phyloP scores from a whole-genome alignment of 2,329 filamentous ascomycete genomes.

The Huntiella omanensis region DNA sequence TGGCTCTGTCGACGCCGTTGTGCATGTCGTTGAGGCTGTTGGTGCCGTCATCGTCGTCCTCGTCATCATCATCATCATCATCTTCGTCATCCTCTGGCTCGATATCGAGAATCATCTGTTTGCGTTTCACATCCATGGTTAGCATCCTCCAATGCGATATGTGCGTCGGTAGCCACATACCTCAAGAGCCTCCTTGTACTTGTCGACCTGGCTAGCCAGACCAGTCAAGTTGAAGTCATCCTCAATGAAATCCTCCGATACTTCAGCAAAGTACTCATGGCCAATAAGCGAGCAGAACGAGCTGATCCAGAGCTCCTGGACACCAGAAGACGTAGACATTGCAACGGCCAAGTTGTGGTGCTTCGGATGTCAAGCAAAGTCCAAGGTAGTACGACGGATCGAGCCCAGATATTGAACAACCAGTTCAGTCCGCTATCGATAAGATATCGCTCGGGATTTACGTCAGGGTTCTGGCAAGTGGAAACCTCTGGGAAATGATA shows the following conservation, averaged over 20 bases:
- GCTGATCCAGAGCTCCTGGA: constrained; percentile 86
- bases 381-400: background rate
- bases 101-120: constrained; percentile 87
- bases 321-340: constrained; percentile 43
- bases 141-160: constrained; percentile 9
- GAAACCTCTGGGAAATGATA: too few species aligned
- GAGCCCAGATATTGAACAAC: background rate
- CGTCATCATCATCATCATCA: constrained; percentile 59
- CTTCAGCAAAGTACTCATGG: constrained; percentile 97
- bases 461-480: too few species aligned
- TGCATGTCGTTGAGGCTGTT: constrained; percentile 19
- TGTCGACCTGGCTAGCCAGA: constrained; percentile 81
- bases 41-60: constrained; percentile 49
- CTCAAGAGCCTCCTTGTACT: constrained; percentile 98
- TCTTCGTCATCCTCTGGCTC: constrained; percentile 91
- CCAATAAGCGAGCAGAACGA: constrained; percentile 90
- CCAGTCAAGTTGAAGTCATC: constrained; percentile 99
- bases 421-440: too few species aligned
- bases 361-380: background rate
- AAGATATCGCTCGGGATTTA: too few species aligned
- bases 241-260: constrained; percentile 97
- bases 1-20: constrained; percentile 23
- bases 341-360: constrained; percentile 4
- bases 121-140: constrained; percentile 6
- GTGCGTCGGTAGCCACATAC: constrained; percentile 19